These are phyloP conservation scores for Rhynchospora tenuis DNA, from an alignment of 176 grass and related monocot species.

Conservation along the genomic window DNA sequence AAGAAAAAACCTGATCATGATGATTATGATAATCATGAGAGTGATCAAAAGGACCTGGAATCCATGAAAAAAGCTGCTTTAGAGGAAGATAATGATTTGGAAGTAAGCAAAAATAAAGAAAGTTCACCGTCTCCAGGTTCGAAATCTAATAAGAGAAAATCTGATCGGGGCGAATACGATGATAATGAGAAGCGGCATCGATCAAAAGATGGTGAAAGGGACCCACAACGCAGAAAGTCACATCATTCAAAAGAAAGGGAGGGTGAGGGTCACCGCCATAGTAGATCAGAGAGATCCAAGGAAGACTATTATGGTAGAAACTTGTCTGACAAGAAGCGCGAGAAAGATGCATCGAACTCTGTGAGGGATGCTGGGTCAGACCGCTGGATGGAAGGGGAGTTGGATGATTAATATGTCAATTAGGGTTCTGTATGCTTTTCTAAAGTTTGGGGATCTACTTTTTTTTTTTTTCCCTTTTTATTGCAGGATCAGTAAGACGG, in stretches of 20 bases:
- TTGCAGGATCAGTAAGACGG: slow-evolving; percentile 21
- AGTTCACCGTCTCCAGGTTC: slow-evolving; percentile 27
- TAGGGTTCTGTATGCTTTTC: slow-evolving; percentile 21
- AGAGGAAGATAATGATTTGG: slow-evolving; percentile 16
- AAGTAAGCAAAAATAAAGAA: slow-evolving; percentile 28
- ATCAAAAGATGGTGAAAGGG: slow-evolving; percentile 14
- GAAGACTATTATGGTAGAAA: slow-evolving; percentile 18
- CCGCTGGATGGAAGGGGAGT: slow-evolving; percentile 24
- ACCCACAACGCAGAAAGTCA: slow-evolving; percentile 37
- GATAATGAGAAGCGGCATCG: slow-evolving; percentile 11
- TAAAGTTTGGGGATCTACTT: slow-evolving; percentile 9
- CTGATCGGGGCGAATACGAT: slow-evolving; percentile 34
- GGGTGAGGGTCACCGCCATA: slow-evolving; percentile 18
- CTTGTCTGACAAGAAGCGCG: slow-evolving; percentile 9
- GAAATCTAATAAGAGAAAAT: slow-evolving; percentile 42
- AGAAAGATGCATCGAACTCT: slow-evolving; percentile 13
- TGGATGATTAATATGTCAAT: slow-evolving; percentile 17
- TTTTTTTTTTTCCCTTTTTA: slow-evolving; percentile 20
- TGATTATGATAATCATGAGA: slow-evolving; percentile 57
- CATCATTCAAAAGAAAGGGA: slow-evolving; percentile 35
- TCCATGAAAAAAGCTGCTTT: slow-evolving; percentile 31
- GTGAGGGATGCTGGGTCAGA: slow-evolving; percentile 13
- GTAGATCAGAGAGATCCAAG: slow-evolving; percentile 34
- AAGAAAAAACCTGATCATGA: slow-evolving; percentile 42
- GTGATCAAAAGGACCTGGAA: slow-evolving; percentile 25